Conservation (phyloP, 306 rosid species). For the Ammopiptanthus mongolicus region DNA sequence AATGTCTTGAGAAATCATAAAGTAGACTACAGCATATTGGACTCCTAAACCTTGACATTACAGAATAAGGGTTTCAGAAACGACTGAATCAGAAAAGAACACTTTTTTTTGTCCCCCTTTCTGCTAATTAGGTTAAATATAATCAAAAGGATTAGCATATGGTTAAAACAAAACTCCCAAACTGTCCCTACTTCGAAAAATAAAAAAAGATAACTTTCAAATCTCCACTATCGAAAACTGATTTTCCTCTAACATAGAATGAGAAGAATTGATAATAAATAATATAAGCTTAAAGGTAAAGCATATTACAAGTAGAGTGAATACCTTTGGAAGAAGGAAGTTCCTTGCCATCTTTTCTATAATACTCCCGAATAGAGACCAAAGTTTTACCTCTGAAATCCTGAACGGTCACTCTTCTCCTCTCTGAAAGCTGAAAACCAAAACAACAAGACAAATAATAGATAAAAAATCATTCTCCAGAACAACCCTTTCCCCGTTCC, state of each 20-base stretch:
- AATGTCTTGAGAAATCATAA: not conserved
- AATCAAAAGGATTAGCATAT: not conserved
- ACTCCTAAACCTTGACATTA: not conserved
- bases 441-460: not conserved
- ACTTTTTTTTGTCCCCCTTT: not conserved
- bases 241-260: not conserved
- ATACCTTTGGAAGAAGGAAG: conserved; percentile 82
- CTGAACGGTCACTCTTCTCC: conserved; percentile 76
- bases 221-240: not conserved
- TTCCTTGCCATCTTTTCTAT: conserved; percentile 64
- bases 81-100: not conserved
- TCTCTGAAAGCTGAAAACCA: conserved; percentile 57
- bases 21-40: not conserved
- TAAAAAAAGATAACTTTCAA: not conserved
- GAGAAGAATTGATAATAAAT: not conserved
- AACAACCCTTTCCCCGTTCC: not conserved
- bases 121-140: not conserved
- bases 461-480: not conserved
- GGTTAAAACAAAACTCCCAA: not conserved
- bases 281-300: not conserved
- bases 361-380: conserved; percentile 78
- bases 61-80: not conserved
- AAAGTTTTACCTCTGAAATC: conserved; percentile 75
- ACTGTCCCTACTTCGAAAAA: not conserved
- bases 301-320: not conserved